A percentile compares a stretch with the other conserved stretches of the same genome.
These are phyloP conservation scores for Coelastrella sp. DNA, from an alignment of 139 green algal genomes.

Conservation along the genomic window DNA sequence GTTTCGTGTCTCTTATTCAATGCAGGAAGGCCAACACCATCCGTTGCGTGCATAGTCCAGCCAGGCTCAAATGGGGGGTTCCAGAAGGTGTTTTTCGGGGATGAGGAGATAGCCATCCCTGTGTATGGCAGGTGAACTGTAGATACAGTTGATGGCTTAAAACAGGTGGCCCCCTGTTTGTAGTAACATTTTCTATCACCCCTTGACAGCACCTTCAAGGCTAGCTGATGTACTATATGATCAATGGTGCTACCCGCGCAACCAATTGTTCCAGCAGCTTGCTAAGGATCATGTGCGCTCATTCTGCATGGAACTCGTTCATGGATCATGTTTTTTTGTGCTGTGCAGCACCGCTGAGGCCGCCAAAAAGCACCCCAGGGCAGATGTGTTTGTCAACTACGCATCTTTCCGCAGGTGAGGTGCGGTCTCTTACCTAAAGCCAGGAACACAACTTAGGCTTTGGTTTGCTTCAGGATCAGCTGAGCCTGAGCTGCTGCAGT, in stretches of 20 bases:
- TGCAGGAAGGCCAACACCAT: slow-evolving; percentile 82
- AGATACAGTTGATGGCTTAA: neutral
- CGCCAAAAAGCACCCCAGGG: slow-evolving; percentile 75
- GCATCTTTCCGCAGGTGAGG: slow-evolving; percentile 86
- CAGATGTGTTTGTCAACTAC: slow-evolving; percentile 98
- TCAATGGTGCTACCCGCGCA: too few species aligned
- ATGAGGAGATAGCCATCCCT: slow-evolving; percentile 90
- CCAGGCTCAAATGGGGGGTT: slow-evolving; percentile 87
- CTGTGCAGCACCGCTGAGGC: slow-evolving; percentile 78
- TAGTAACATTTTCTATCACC: neutral
- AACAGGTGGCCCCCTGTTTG: too few species aligned
- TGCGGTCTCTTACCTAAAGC: neutral
- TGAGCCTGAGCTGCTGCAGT: neutral
- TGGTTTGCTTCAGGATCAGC: neutral
- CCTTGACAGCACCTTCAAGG: too few species aligned
- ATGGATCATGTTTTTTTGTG: neutral
- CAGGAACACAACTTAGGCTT: neutral
- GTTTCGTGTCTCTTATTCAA: too few species aligned
- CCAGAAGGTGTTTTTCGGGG: slow-evolving; percentile 95
- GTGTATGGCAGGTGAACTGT: slow-evolving; percentile 71
- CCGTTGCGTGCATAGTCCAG: slow-evolving; percentile 87
- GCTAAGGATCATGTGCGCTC: too few species aligned
- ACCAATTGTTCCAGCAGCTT: too few species aligned
- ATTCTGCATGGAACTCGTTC: too few species aligned
- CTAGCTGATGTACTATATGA: too few species aligned